Evolutionary conservation across 2,329 filamentous ascomycete genomes (phyloP), one percentile per base, ranked within the genome.

Genomic region (Zalaria obscura): DNA sequence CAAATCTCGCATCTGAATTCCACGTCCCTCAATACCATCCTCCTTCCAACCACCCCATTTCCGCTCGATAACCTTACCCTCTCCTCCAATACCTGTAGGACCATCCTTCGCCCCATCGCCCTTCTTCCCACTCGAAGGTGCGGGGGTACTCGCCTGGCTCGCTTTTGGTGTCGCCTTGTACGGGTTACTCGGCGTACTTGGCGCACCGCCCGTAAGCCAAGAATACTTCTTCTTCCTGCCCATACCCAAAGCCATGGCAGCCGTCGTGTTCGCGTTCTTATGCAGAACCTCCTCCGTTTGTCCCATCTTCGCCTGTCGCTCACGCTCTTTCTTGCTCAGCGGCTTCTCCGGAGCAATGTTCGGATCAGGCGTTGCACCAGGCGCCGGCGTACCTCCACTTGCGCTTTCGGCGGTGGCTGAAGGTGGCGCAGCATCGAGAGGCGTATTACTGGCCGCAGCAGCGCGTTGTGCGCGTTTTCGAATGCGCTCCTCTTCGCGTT

Each of bases 271-370:
- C 26, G 89, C 86, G 47, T 80, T 83, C 25, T 79, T 77, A 49
- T 89, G 86, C 49, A 80, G 83, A 44, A 80, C 80, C 11, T 81
- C 81, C 54, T 93, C 85, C 0, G 78, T 82, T 25, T 80, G 74
- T 51, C 42, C 68, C 45, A 84, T 78, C 32, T 85, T 80, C n/a
- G 78, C 75, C 50, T 81, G 72, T 48, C 79, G 82, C 60, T 80
- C 85, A 56, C 81, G 71, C 58, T 94, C 87, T 64, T 95, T 95
- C 69, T 95, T 95, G 4, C 81, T 83, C 40, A 84, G 71, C 3
- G 77, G 71, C 59, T 87, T 89, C 49, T 66, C 75, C 70, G 26
- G 73, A 53, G 48, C 76, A n/a, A 46, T 62, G 18, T 47, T 40
- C 11, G 49, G 46, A 58, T 45, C 60, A 62, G 38, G 70, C 64